Evolutionary conservation across 768 basidiomycete genomes (phyloP), one percentile per base, ranked within the genome.

Genomic region (Auriculariales sp.): DNA sequence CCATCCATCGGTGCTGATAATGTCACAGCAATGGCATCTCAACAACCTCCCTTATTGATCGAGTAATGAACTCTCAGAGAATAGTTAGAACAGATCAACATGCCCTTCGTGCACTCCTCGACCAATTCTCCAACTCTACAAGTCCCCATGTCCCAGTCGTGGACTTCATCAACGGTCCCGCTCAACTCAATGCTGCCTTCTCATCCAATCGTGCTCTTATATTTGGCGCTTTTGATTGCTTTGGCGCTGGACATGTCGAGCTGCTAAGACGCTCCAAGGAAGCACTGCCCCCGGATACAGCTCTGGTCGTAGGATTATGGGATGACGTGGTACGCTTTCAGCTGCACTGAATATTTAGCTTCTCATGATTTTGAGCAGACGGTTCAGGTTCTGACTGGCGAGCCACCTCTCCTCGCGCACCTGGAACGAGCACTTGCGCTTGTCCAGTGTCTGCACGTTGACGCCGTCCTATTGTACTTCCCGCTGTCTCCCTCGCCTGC

Each of bases 151-250:
- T 28, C 9, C 52, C 17, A 29, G 19, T 36, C 44, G 25, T 7
- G 7, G 28, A 7, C 2, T 46, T 45, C 28, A 29, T 31, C 46
- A 46, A 15, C 19, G 25, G 19, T 15, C 15, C 31, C 49, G 44
- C n/a, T n/a, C 49, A 10, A 19, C 48, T 19, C 14, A 36, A 7
- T 19, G 14, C 17, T 32, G 15, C 31, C 9, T 32, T 32, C 15
- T 15, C 31, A 32, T 7, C 31, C 9, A 32, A 5, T 6, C 5
- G 19, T 19, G 39, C 33, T 0, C 15, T 36, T 10, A 24, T 30
- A 28, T 52, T 31, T 35, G 54, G 49, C 5, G 35, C 35, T 28
- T 55, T 53, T 53, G 54, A 55, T 29, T 55, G 53, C 44, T 55
- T 55, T 32, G 52, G 53, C 5, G 46, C 54, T 2, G 54, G 45